Conservation (phyloP, 257 asterid genomes). For the Salvia splendens region DNA sequence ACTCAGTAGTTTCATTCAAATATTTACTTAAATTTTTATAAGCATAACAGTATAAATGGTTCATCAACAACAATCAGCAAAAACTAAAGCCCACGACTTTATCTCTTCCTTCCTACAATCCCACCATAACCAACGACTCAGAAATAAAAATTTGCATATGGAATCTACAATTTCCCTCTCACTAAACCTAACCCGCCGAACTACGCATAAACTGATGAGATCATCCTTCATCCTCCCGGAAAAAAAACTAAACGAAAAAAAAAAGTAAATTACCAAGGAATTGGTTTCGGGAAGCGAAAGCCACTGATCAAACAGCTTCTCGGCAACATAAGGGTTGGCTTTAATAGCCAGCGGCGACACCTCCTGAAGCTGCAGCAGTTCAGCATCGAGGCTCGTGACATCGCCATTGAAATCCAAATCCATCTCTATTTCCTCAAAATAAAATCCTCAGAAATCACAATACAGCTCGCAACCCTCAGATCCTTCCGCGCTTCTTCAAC, state of each 20-base stretch:
- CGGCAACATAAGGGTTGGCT: constrained; percentile 82
- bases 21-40: background rate
- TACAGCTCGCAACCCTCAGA: constrained; percentile 35
- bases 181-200: constrained; percentile 24
- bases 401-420: constrained; percentile 89
- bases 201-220: constrained; percentile 23
- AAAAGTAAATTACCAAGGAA: constrained; percentile 56
- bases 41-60: background rate
- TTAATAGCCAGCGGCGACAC: constrained; percentile 84
- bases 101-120: constrained; percentile 19
- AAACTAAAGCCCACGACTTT: constrained; percentile 20
- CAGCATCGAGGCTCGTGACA: constrained; percentile 79
- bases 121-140: constrained; percentile 7
- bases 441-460: constrained; percentile 23
- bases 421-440: constrained; percentile 42
- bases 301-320: constrained; percentile 92
- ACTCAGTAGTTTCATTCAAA: constrained; percentile 1
- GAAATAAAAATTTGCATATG: constrained; percentile 15
- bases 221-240: background rate
- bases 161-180: background rate
- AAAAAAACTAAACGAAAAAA: constrained; percentile 5
- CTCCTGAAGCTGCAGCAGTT: constrained; percentile 89
- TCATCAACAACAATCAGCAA: background rate
- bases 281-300: constrained; percentile 87
- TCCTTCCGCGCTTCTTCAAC: constrained; percentile 39